Conservation (phyloP, 2,329 filamentous ascomycete species). For the Calycina herbarum region DNA sequence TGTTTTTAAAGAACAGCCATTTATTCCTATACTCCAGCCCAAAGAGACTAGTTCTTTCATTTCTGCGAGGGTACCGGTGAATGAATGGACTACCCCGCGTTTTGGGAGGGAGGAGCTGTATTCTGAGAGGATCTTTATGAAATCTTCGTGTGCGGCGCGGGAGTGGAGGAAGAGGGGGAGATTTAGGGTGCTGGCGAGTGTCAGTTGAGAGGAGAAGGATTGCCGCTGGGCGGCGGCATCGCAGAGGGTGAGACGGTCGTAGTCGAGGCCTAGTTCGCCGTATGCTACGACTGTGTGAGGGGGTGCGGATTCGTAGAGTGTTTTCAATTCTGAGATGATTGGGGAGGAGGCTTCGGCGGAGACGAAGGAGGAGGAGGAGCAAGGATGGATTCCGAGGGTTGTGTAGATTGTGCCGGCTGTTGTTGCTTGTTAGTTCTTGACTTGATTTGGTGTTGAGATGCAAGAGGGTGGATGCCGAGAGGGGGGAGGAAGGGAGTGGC, state of each 20-base stretch:
- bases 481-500: slow-evolving; percentile 19
- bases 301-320: slow-evolving; percentile 58
- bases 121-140: slow-evolving; percentile 68
- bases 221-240: slow-evolving; percentile 77
- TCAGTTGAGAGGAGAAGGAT: slow-evolving; percentile 74
- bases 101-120: slow-evolving; percentile 66
- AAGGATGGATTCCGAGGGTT: slow-evolving; percentile 93
- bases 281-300: slow-evolving; percentile 64
- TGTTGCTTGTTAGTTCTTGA: not conserved
- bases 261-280: slow-evolving; percentile 95
- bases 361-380: slow-evolving; percentile 78
- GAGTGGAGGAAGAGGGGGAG: slow-evolving; percentile 92
- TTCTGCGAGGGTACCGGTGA: slow-evolving; percentile 84
- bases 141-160: slow-evolving; percentile 82
- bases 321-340: slow-evolving; percentile 58
- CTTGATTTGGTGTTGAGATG: slow-evolving; percentile 5
- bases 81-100: slow-evolving; percentile 88
- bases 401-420: slow-evolving; percentile 79
- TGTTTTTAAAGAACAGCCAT: slow-evolving; percentile 95
- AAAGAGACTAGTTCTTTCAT: slow-evolving; percentile 77
- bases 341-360: slow-evolving; percentile 53
- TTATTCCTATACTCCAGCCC: slow-evolving; percentile 89
- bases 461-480: not conserved
- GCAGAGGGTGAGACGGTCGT: slow-evolving; percentile 85
- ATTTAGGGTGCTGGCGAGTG: slow-evolving; percentile 50